Evolutionary conservation across 352 stramenopile species (phyloP).

Genomic region (Pythium aphanidermatum): DNA sequence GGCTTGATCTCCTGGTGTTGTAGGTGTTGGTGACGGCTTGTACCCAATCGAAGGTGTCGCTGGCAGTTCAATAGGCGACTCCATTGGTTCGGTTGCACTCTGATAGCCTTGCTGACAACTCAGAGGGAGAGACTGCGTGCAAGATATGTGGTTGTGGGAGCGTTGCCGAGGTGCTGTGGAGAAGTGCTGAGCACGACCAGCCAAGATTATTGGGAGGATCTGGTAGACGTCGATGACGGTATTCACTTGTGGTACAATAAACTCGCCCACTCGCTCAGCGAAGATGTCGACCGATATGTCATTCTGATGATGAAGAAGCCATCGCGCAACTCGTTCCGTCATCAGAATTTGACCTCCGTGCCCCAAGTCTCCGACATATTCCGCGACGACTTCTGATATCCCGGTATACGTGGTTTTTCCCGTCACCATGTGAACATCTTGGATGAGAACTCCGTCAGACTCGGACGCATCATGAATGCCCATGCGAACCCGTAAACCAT

Average conservation of each 20-base stretch:
- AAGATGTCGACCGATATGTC: slow-evolving; percentile 15
- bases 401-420: slow-evolving; percentile 20
- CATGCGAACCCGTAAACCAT: slow-evolving; percentile 26
- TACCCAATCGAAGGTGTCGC: no score
- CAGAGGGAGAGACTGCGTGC: no score
- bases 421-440: slow-evolving; percentile 20
- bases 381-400: slow-evolving; percentile 17
- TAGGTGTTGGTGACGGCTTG: no score
- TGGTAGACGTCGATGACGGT: slow-evolving; percentile 38
- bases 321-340: slow-evolving; percentile 20
- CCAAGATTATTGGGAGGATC: slow-evolving; percentile 21
- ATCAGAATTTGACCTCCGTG: slow-evolving; percentile 26
- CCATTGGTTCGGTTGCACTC: no score
- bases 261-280: slow-evolving; percentile 25
- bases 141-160: no score
- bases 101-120: no score
- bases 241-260: slow-evolving; percentile 36
- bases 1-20: no score
- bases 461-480: slow-evolving; percentile 17
- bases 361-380: slow-evolving; percentile 22
- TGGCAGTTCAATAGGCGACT: no score
- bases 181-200: slow-evolving; percentile 2
- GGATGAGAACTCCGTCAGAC: slow-evolving; percentile 4
- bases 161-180: no score
- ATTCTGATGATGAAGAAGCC: slow-evolving; percentile 17